phyloP scores from a whole-genome alignment of 345 rosid species.

The Erysimum cheiranthoides region DNA sequence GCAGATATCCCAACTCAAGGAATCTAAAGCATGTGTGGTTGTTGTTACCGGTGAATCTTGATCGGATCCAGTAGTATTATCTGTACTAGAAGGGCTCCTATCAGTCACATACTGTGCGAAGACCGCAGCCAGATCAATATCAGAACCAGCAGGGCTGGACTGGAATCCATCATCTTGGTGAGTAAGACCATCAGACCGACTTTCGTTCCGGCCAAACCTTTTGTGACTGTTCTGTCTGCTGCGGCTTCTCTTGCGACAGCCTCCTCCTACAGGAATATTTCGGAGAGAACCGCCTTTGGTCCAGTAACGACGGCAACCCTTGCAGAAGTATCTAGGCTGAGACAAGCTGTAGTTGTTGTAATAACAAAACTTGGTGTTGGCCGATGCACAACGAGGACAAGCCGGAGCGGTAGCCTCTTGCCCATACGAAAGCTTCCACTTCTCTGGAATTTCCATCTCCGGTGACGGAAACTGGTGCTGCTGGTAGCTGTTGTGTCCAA shows the following conservation, averaged over 20 bases:
- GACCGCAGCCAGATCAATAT: slow-evolving; percentile 74
- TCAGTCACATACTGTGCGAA: slow-evolving; percentile 70
- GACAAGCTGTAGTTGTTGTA: slow-evolving; percentile 93
- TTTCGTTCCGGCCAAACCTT: slow-evolving; percentile 41
- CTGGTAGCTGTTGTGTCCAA: slow-evolving; percentile 37
- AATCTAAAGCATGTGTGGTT: slow-evolving; percentile 33
- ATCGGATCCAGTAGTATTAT: slow-evolving; percentile 41
- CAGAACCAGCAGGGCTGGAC: slow-evolving; percentile 28
- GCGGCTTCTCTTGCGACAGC: slow-evolving; percentile 77
- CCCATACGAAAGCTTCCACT: slow-evolving; percentile 45
- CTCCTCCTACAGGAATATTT: slow-evolving; percentile 87
- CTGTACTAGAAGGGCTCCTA: slow-evolving; percentile 42
- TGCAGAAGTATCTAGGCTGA: slow-evolving; percentile 90
- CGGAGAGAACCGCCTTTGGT: slow-evolving; percentile 89
- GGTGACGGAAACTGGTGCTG: slow-evolving; percentile 39
- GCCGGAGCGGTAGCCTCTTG: slow-evolving; percentile 64
- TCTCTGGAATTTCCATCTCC: slow-evolving; percentile 39
- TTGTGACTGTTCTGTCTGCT: slow-evolving; percentile 46
- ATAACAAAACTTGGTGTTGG: slow-evolving; percentile 91
- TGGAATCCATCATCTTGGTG: slow-evolving; percentile 35
- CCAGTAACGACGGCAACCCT: slow-evolving; percentile 86
- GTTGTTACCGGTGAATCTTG: slow-evolving; percentile 43
- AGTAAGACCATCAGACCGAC: slow-evolving; percentile 33
- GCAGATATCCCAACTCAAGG: slow-evolving; percentile 43
- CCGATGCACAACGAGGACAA: slow-evolving; percentile 89